Evolutionary conservation across 2,329 filamentous ascomycete genomes (phyloP), one percentile per base, ranked within the genome.

Genomic region (Rhinocladiella similis): DNA sequence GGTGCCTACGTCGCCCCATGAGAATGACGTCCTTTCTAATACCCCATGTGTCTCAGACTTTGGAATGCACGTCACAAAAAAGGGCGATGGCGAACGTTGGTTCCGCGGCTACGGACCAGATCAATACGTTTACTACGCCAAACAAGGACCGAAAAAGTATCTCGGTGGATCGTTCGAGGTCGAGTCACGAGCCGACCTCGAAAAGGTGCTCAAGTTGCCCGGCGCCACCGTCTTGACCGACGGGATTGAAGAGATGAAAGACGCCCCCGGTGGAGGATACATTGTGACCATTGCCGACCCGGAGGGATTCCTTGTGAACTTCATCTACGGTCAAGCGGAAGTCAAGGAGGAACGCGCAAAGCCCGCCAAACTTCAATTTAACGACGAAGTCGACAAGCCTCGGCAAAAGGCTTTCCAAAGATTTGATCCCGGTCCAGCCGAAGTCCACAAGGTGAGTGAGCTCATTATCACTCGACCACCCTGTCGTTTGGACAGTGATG

Each of bases 351-450:
- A 65, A 43, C 41, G 53, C 12, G 51, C 53, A 51, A 57, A 49
- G 47, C 63, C 60, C 1, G 64, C 64, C 19, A 74, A 71, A 51
- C 56, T 75, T 38, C 58, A 70, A 36, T 53, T 69, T 48, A 75
- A 75, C 54, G 65, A 69, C 60, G 71, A 73, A 56, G 55, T 63
- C 38, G 68, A 73, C 43, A 75, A 75, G 59, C 71, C 70, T 9
- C 63, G 73, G 41, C 64, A 69, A 20, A 65, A 72, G n/a, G 64
- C 68, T 20, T 75, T 75, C 65, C 71, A 74, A 41, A 70, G 73
- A 33, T 75, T 74, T 63, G 74, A 73, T 27, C 74, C 75, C 0
- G 77, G 78, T 4, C 77, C 78, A 1, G 77, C 78, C 0, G 76
- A 76, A 0, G 74, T 80, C 7, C 75, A 79, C 58, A 79, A 79